Base-by-base conservation (phyloP, 129 eudicot species). In the Erigeron canadensis region DNA sequence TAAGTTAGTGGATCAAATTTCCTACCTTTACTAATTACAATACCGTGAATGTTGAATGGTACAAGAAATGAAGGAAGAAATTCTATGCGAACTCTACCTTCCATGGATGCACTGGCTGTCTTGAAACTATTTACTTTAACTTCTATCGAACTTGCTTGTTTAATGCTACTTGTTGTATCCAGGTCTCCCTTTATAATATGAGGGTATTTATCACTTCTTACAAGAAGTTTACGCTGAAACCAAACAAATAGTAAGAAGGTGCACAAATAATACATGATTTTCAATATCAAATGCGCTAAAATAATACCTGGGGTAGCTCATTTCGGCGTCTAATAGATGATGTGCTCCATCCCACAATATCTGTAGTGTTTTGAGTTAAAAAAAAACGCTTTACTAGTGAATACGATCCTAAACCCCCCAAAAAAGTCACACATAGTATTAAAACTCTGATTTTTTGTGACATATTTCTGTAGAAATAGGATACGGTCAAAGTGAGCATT, bases 291-390 rank as follows among this genome's bases (percentile, higher is more conserved):
- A 61, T 13, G 15, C n/a, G 7, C 34, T 7, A 21, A 19, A 11
- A 73, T 55, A 2, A 60, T 73, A 93, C 96, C 91, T 77, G 70
- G 15, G 96, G 98, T 37, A 93, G 96, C 76, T 93, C 98, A 63
- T 48, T 78, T 53, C 80, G 81, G 22, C 73, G 87, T 15, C 98
- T 86, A 55, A 93, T 56, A 16, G 98, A 93, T 53, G 98, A 89
- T 54, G 98, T 87, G 72, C 90, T 83, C 98, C 98, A 93, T 41
- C 98, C 98, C 65, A 93, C 98, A 76, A 93, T 75, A 75, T 87
- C 98, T 93, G 37, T 73, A 76, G 62, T 61, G 71, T 11, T 37
- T 81, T 48, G 76, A 87, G 84, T 79, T 65, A 28, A 72, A 77
- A 75, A 68, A 82, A 37, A 55, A 19, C 8, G 54, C 38, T 54